Conservation (phyloP, 805 yeast genomes). For the Candida qinlingensis region DNA sequence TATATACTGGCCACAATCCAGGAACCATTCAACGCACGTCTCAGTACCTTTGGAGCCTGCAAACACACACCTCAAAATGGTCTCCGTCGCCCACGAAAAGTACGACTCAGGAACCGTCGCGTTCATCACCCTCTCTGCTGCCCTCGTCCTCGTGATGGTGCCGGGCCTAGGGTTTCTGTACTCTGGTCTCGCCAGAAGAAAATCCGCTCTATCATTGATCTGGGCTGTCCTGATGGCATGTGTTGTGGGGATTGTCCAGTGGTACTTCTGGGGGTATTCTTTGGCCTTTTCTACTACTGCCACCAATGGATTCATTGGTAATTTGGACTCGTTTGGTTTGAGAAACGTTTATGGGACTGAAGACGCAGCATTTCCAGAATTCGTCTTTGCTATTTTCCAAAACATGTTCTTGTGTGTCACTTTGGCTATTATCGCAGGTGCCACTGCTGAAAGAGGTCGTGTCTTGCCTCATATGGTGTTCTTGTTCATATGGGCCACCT, state of each 20-base stretch:
- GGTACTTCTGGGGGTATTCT: conserved; percentile 99
- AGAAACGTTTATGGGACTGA: conserved; percentile 54
- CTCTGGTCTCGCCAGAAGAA: conserved; percentile 86
- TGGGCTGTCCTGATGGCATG: conserved; percentile 76
- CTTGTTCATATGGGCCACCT: conserved; percentile 80
- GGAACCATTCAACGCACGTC: no score
- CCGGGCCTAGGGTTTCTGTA: conserved; percentile 93
- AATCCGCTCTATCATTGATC: conserved; percentile 81
- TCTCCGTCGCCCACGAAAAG: conserved; percentile 26
- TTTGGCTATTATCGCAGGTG: conserved; percentile 85
- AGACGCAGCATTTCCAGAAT: conserved; percentile 61
- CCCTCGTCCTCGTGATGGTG: conserved; percentile 83
- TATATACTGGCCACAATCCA: neutral
- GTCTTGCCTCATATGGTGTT: conserved; percentile 80
- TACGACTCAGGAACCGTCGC: conserved; percentile 44
- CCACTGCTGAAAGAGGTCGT: conserved; percentile 89
- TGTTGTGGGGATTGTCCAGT: conserved; percentile 72
- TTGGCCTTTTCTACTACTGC: conserved; percentile 81
- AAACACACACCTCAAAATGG: conserved; percentile 4
- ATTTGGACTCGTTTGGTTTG: conserved; percentile 77
- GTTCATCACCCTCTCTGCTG: conserved; percentile 55
- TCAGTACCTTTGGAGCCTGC: no score
- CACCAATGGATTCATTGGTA: conserved; percentile 81
- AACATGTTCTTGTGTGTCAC: conserved; percentile 93
- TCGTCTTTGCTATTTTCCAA: conserved; percentile 82